Evolutionary conservation across 495 filamentous ascomycete genomes (phyloP).

Genomic region (Penicillium canariense): DNA sequence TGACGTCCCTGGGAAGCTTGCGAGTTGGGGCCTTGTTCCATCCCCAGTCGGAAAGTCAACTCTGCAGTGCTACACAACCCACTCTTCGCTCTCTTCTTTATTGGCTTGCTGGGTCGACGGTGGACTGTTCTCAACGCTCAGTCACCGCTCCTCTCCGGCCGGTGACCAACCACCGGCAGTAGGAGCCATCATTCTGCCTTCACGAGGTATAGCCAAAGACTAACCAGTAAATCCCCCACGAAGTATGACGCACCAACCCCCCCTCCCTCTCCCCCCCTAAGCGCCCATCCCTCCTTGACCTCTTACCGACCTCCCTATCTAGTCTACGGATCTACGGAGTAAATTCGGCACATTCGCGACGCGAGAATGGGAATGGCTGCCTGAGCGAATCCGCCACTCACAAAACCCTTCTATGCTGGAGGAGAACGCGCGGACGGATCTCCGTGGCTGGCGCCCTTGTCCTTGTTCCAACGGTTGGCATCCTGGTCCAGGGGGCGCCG

Average conservation of each 20-base stretch:
- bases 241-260: conserved; percentile 5
- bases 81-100: not conserved
- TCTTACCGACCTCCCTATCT: too few species aligned
- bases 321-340: too few species aligned
- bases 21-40: not conserved
- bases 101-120: not conserved
- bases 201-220: not conserved
- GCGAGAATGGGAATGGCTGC: not conserved
- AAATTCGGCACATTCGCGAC: not conserved
- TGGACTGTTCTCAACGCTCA: too few species aligned
- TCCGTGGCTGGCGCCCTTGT: conserved; percentile 8
- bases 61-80: conserved; percentile 13
- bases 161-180: not conserved
- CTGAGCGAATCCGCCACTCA: too few species aligned
- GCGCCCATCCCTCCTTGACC: too few species aligned
- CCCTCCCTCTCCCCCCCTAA: too few species aligned
- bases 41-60: conserved; percentile 9
- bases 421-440: conserved; percentile 3
- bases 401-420: not conserved
- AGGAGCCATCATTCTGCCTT: not conserved
- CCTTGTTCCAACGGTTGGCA: conserved; percentile 5
- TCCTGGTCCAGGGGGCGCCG: conserved; percentile 4
- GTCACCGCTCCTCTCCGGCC: conserved; percentile 13
- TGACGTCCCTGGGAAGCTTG: not conserved
- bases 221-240: too few species aligned